Evolutionary conservation across 306 rosid genomes (phyloP).

Genomic region (Acacia crassicarpa): DNA sequence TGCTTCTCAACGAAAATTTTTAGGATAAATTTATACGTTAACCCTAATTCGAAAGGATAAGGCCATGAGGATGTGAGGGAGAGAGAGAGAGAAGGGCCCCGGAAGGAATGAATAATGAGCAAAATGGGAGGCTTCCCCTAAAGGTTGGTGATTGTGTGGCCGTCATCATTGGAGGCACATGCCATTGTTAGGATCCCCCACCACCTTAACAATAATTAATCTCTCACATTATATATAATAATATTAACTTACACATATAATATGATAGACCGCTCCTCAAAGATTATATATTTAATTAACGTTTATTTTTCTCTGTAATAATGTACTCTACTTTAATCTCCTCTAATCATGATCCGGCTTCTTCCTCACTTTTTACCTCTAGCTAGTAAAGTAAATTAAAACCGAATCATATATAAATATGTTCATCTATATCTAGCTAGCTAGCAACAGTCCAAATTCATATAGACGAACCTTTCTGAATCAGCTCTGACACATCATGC

Average conservation of each 20-base stretch:
- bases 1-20: no score
- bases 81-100: not conserved
- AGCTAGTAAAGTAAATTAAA: not conserved
- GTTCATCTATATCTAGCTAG: not conserved
- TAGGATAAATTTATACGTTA: no score
- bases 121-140: slow-evolving; percentile 39
- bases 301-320: not conserved
- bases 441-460: slow-evolving; percentile 1
- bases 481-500: slow-evolving; percentile 16
- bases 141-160: slow-evolving; percentile 49
- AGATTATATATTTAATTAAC: not conserved
- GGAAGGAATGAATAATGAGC: slow-evolving; percentile 30
- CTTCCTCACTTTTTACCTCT: slow-evolving; percentile 4
- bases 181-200: slow-evolving; percentile 46
- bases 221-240: not conserved
- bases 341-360: slow-evolving; percentile 14
- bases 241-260: not conserved
- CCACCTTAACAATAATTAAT: slow-evolving; percentile 49
- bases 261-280: not conserved
- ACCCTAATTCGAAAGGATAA: slow-evolving; percentile 28
- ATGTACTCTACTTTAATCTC: not conserved
- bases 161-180: slow-evolving; percentile 63
- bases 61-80: not conserved
- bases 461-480: not conserved
- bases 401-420: not conserved